These are phyloP conservation scores for Chaetomiaceae sp. DNA, from an alignment of 2,329 filamentous ascomycete species.

Conservation along the genomic window DNA sequence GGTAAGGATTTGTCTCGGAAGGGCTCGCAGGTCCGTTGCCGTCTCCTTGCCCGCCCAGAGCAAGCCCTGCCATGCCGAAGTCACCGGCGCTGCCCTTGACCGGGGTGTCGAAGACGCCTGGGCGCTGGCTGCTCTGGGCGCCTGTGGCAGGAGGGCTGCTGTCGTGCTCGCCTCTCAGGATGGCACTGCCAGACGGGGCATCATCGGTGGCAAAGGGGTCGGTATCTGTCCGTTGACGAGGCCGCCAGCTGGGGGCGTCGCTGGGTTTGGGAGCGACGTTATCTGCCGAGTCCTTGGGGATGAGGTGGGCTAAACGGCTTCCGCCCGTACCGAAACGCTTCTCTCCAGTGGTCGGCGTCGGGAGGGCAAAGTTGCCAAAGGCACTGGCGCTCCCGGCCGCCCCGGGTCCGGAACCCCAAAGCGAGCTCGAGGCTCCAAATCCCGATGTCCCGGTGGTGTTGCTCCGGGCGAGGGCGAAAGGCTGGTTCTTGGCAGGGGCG, in stretches of 20 bases:
- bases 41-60: conserved; percentile 50
- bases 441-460: conserved; percentile 46
- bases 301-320: conserved; percentile 79
- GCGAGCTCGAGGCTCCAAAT: conserved; percentile 38
- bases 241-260: conserved; percentile 50
- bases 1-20: conserved; percentile 92
- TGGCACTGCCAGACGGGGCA: conserved; percentile 59
- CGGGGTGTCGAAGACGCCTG: conserved; percentile 46
- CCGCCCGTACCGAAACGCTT: conserved; percentile 72
- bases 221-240: conserved; percentile 62
- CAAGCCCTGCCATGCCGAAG: conserved; percentile 57
- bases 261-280: conserved; percentile 47
- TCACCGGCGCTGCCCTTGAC: conserved; percentile 50
- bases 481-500: conserved; percentile 27
- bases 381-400: conserved; percentile 66
- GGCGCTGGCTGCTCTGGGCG: conserved; percentile 30
- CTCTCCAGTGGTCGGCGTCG: conserved; percentile 50
- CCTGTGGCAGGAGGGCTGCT: conserved; percentile 42
- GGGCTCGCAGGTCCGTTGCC: conserved; percentile 77
- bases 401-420: conserved; percentile 48
- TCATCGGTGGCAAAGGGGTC: conserved; percentile 63
- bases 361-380: conserved; percentile 84
- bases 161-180: conserved; percentile 70
- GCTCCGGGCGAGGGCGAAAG: conserved; percentile 47
- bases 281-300: conserved; percentile 71